Evolutionary conservation across 257 asterid species (phyloP).

Genomic region (Petunia axillaris): DNA sequence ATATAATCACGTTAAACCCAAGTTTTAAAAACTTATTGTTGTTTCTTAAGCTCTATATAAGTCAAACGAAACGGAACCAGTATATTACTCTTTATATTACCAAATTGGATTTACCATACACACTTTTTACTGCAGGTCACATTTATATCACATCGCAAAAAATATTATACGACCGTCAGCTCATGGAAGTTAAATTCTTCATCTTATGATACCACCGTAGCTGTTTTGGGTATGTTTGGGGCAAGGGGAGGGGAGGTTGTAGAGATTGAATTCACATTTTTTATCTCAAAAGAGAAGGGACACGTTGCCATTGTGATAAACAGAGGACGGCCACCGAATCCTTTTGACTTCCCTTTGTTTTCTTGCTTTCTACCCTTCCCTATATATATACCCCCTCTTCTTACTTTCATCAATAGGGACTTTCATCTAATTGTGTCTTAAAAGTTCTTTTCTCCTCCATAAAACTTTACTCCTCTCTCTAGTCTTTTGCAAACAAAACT

Average conservation of each 20-base stretch:
- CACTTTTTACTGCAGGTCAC: too few species aligned
- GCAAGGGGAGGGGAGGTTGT: not conserved
- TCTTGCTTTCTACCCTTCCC: not conserved
- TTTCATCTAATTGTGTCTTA: slow-evolving; percentile 20
- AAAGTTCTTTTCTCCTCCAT: not conserved
- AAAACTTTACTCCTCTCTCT: not conserved
- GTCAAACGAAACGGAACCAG: too few species aligned
- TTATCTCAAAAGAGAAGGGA: slow-evolving; percentile 43
- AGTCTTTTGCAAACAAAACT: not conserved
- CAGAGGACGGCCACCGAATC: slow-evolving; percentile 77
- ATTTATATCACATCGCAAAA: too few species aligned
- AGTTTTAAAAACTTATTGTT: too few species aligned
- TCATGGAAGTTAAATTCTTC: too few species aligned
- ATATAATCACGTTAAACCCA: too few species aligned
- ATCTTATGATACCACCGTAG: not conserved
- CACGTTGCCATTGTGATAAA: slow-evolving; percentile 74
- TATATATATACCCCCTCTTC: slow-evolving; percentile 12
- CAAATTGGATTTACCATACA: too few species aligned
- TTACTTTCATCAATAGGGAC: slow-evolving; percentile 23
- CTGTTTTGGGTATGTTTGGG: not conserved
- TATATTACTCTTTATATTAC: too few species aligned
- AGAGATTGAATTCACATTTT: slow-evolving; percentile 35
- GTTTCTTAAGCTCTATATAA: too few species aligned
- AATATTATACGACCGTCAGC: too few species aligned
- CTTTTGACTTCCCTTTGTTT: slow-evolving; percentile 33